A percentile compares a stretch with the other conserved stretches of the same genome.
Evolutionary conservation across 148 eudicot genomes (phyloP).

Genomic region (Chenopodium berlandieri): DNA sequence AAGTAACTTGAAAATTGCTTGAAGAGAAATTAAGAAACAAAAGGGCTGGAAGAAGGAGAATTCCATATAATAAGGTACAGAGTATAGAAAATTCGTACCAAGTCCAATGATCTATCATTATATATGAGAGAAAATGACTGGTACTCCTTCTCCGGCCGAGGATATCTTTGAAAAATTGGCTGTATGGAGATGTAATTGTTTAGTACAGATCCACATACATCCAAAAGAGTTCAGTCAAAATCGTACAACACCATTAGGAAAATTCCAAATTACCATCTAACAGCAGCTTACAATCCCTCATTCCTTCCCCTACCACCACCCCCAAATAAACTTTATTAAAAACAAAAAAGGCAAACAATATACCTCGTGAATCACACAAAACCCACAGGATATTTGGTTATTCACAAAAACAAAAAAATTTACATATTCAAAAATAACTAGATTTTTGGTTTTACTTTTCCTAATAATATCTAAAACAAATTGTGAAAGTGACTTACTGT

Average conservation of each 20-base stretch:
- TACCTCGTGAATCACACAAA: background rate
- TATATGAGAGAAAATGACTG: slow-evolving; percentile 95
- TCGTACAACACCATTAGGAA: background rate
- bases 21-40: slow-evolving; percentile 5
- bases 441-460: background rate
- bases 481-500: slow-evolving; percentile 59
- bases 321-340: background rate
- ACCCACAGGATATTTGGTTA: background rate
- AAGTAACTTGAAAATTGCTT: slow-evolving; percentile 7
- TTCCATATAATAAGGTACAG: background rate
- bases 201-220: slow-evolving; percentile 16
- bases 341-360: background rate
- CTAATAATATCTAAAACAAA: background rate
- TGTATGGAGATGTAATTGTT: slow-evolving; percentile 25
- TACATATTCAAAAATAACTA: background rate
- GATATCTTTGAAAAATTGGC: slow-evolving; percentile 97
- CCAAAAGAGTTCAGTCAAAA: background rate
- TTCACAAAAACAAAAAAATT: background rate
- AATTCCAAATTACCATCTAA: background rate
- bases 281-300: background rate
- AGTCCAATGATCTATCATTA: slow-evolving; percentile 83
- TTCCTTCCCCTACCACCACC: background rate
- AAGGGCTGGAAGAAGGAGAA: background rate
- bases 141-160: slow-evolving; percentile 98
- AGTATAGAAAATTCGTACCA: slow-evolving; percentile 51